Evolutionary conservation across 176 grass and related monocot species (phyloP).

Genomic region (Carex myosuroides): DNA sequence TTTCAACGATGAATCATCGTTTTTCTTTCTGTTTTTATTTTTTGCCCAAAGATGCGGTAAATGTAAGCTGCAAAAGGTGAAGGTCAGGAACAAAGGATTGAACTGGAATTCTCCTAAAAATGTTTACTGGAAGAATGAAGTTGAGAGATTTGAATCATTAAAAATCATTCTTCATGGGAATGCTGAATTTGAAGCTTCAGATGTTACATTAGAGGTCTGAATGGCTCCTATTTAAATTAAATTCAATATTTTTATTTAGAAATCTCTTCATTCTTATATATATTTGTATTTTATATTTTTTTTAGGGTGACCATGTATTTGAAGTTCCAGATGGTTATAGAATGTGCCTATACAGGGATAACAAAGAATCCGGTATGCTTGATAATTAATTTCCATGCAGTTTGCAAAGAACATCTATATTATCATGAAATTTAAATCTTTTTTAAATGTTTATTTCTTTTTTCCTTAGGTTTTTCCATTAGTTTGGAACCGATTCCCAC

Average conservation of each 20-base stretch:
- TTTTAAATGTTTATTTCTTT: slow-evolving; percentile 3
- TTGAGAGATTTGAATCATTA: slow-evolving; percentile 73
- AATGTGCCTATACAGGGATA: slow-evolving; percentile 55
- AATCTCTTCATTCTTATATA: slow-evolving; percentile 3
- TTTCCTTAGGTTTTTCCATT: slow-evolving; percentile 42
- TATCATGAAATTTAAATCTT: slow-evolving; percentile 1
- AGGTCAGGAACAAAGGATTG: slow-evolving; percentile 79
- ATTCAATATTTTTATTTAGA: background rate
- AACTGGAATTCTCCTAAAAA: slow-evolving; percentile 72
- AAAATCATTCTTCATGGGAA: slow-evolving; percentile 92
- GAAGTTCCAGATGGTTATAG: slow-evolving; percentile 74
- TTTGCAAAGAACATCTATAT: background rate
- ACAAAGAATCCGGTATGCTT: slow-evolving; percentile 16
- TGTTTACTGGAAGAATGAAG: slow-evolving; percentile 92
- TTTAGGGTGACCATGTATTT: slow-evolving; percentile 78
- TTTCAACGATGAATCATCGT: background rate
- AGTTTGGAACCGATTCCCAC: slow-evolving; percentile 51
- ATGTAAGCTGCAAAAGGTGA: slow-evolving; percentile 64
- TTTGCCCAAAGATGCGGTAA: slow-evolving; percentile 53
- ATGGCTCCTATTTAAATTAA: background rate
- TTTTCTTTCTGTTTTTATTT: slow-evolving; percentile 1
- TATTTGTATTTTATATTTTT: slow-evolving; percentile 23
- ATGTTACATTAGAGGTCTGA: slow-evolving; percentile 63
- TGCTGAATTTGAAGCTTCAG: slow-evolving; percentile 85
- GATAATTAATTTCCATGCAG: background rate